Conservation (phyloP, 2,329 filamentous ascomycete genomes). For the Talaromyces islandicus region DNA sequence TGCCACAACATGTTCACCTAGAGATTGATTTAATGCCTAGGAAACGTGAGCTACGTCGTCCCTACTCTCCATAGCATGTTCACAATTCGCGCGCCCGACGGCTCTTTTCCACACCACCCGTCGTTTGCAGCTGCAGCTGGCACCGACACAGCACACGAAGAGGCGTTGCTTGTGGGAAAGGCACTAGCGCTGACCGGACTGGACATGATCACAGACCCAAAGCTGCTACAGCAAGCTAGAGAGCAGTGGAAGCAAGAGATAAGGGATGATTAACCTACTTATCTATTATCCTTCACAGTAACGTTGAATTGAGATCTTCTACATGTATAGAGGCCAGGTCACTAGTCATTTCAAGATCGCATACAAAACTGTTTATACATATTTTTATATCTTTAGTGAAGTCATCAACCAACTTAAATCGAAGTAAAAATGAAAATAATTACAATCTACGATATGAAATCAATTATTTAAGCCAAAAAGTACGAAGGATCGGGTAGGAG, state of each 20-base stretch:
- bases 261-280: background rate
- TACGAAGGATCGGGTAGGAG: too few species aligned
- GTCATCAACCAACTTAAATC: too few species aligned
- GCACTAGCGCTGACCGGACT: conserved; percentile 37
- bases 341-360: too few species aligned
- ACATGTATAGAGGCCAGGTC: background rate
- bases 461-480: too few species aligned
- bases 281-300: background rate
- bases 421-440: too few species aligned
- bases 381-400: too few species aligned
- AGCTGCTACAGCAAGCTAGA: conserved; percentile 18
- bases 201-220: conserved; percentile 24
- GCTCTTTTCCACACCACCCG: conserved; percentile 30
- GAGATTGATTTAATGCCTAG: conserved; percentile 19
- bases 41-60: conserved; percentile 45
- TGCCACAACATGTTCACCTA: background rate
- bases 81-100: conserved; percentile 35
- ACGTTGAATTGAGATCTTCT: background rate
- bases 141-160: conserved; percentile 34
- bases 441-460: too few species aligned
- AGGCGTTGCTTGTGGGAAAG: conserved; percentile 42
- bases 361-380: too few species aligned
- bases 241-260: conserved; percentile 18
- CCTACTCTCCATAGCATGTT: conserved; percentile 48
- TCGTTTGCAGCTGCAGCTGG: conserved; percentile 43